phyloP scores from a whole-genome alignment of 2,329 filamentous ascomycete genomes.

The Calonectria leucothoes region DNA sequence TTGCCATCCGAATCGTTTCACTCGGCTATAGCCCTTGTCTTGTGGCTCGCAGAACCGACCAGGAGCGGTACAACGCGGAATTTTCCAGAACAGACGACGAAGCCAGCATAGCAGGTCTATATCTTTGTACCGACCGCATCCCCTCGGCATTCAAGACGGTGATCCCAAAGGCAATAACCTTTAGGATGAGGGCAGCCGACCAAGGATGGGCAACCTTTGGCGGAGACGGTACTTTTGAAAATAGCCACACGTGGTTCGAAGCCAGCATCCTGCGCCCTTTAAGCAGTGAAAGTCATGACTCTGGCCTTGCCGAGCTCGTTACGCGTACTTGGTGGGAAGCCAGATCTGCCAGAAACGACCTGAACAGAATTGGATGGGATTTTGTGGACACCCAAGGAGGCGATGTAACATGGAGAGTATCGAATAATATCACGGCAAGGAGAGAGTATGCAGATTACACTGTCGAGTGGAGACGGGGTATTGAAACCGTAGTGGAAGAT shows the following conservation, averaged over 20 bases:
- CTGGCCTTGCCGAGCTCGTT: neutral
- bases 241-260: neutral
- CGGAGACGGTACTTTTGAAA: neutral
- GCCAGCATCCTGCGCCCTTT: neutral
- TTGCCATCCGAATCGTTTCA: neutral
- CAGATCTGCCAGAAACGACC: neutral
- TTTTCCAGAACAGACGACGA: neutral
- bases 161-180: neutral
- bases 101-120: neutral
- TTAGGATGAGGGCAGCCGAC: neutral
- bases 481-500: neutral
- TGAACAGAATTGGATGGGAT: neutral
- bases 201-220: neutral
- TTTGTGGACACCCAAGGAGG: neutral
- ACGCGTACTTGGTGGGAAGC: neutral
- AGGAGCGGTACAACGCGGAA: neutral
- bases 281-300: neutral
- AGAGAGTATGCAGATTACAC: neutral
- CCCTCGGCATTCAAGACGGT: neutral
- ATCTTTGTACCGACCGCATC: neutral
- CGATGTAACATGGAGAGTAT: neutral
- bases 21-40: neutral
- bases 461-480: neutral
- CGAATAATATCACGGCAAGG: neutral
- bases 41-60: too few relatives aligned